Evolutionary conservation across 1,139 yeast genomes (phyloP).

Genomic region (Scheffersomyces insectosa): DNA sequence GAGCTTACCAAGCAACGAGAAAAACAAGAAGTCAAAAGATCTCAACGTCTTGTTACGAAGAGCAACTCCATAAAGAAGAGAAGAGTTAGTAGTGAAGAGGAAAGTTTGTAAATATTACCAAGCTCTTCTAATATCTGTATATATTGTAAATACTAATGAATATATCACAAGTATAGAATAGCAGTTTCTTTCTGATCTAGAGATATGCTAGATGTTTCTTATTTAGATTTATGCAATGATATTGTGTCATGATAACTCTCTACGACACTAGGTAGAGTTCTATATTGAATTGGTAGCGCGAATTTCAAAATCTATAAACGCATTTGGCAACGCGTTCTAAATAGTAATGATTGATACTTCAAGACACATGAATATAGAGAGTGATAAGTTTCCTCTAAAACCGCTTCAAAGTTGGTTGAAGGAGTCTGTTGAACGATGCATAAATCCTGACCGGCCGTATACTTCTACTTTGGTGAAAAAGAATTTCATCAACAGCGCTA

Average conservation of each 20-base stretch:
- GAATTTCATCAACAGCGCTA: conserved; percentile 16
- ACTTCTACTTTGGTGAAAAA: conserved; percentile 16
- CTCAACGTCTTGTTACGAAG: conserved; percentile 24
- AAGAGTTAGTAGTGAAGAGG: conserved; percentile 15
- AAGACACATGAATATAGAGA: conserved; percentile 2
- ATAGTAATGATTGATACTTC: not conserved
- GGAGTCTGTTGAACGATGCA: conserved; percentile 4
- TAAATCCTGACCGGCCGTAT: conserved; percentile 7
- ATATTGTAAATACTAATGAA: too few species aligned
- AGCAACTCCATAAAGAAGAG: conserved; percentile 15
- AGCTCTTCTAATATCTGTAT: too few species aligned
- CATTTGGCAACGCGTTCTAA: too few species aligned
- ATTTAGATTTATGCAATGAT: too few species aligned
- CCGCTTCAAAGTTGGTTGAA: conserved; percentile 28
- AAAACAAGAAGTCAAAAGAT: conserved; percentile 39
- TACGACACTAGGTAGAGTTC: too few species aligned
- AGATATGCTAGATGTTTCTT: too few species aligned
- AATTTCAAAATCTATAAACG: too few species aligned
- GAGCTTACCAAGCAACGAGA: conserved; percentile 25
- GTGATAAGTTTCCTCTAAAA: conserved; percentile 18
- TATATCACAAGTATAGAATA: too few species aligned
- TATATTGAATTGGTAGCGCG: too few species aligned
- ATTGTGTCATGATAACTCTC: too few species aligned
- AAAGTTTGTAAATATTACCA: not conserved
- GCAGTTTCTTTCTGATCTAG: too few species aligned